A percentile compares a stretch with the other conserved stretches of the same genome.
Conservation (phyloP, 805 yeast genomes). For the Kluyveromyces aestuarii region DNA sequence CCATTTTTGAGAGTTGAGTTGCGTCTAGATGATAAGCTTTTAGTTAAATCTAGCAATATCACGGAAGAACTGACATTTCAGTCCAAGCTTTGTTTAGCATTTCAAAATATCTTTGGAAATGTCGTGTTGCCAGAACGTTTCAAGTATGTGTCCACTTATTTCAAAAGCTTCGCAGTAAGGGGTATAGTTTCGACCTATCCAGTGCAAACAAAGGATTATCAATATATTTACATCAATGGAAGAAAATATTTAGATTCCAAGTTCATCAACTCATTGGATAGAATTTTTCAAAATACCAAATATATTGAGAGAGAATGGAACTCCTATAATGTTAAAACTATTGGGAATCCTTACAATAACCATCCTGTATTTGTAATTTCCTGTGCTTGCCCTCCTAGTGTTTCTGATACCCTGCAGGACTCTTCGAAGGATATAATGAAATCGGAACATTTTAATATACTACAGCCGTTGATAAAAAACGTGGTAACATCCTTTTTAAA, state of each 20-base stretch:
- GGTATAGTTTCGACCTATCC: conserved; percentile 35
- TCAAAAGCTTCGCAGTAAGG: conserved; percentile 19
- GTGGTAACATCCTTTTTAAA: conserved; percentile 24
- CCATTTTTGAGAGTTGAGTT: conserved; percentile 11
- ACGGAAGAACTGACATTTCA: not conserved
- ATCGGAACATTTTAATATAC: conserved; percentile 19
- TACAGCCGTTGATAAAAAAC: conserved; percentile 27
- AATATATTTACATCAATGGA: conserved; percentile 39
- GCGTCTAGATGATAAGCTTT: conserved; percentile 2
- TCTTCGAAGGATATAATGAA: conserved; percentile 28
- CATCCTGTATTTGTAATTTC: conserved; percentile 34
- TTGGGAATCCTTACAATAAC: conserved; percentile 27
- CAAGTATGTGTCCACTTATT: conserved; percentile 13
- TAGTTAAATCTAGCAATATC: conserved; percentile 5
- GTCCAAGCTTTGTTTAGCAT: conserved; percentile 1
- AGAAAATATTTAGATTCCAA: conserved; percentile 21
- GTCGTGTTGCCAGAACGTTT: conserved; percentile 11
- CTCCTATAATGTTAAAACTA: conserved; percentile 12
- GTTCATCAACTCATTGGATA: conserved; percentile 12
- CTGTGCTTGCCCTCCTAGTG: conserved; percentile 18
- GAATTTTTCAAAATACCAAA: conserved; percentile 13
- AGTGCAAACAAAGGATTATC: conserved; percentile 31
- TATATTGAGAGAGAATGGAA: not conserved
- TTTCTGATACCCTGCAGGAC: conserved; percentile 34
- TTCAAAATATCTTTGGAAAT: conserved; percentile 11